Percentiles rank a stretch among this genome's conserved stretches.
Conservation (phyloP, 768 basidiomycete species). For the Mycena rebaudengoi region DNA sequence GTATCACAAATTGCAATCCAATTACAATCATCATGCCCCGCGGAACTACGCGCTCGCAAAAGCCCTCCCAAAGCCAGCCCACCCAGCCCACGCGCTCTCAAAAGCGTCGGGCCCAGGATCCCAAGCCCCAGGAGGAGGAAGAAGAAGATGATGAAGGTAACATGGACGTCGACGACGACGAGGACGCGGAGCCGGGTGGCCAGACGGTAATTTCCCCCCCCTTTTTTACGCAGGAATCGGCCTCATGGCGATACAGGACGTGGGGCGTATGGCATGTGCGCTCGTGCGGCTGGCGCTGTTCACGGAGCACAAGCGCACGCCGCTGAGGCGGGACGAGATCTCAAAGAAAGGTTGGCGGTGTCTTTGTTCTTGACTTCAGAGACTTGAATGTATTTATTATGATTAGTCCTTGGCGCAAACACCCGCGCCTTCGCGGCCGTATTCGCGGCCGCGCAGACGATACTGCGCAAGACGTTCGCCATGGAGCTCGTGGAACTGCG, state of each 20-base stretch:
- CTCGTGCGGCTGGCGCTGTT: conserved; percentile 87
- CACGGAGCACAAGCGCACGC: conserved; percentile 71
- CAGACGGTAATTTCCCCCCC: conserved; percentile 26
- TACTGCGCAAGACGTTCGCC: conserved; percentile 73
- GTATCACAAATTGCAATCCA: too few relatives aligned
- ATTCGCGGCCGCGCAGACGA: conserved; percentile 68
- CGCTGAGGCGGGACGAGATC: conserved; percentile 84
- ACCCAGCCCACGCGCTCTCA: conserved; percentile 47
- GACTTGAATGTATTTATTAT: background rate
- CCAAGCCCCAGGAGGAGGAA: conserved; percentile 40
- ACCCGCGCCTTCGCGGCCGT: conserved; percentile 72
- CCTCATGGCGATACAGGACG: conserved; percentile 53
- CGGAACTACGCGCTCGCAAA: conserved; percentile 50
- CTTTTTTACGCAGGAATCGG: background rate
- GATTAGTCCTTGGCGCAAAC: conserved; percentile 45
- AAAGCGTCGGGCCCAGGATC: conserved; percentile 34
- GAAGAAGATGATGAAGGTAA: conserved; percentile 45
- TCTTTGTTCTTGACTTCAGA: background rate
- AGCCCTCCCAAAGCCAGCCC: conserved; percentile 45
- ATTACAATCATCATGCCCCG: conserved; percentile 37
- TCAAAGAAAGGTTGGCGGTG: conserved; percentile 73
- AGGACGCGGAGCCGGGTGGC: conserved; percentile 41
- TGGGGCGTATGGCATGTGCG: conserved; percentile 70
- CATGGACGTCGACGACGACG: conserved; percentile 48
- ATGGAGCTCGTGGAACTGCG: conserved; percentile 88